Base-by-base conservation (phyloP, 2,329 filamentous ascomycete genomes). In the Sporothrix phasma region DNA sequence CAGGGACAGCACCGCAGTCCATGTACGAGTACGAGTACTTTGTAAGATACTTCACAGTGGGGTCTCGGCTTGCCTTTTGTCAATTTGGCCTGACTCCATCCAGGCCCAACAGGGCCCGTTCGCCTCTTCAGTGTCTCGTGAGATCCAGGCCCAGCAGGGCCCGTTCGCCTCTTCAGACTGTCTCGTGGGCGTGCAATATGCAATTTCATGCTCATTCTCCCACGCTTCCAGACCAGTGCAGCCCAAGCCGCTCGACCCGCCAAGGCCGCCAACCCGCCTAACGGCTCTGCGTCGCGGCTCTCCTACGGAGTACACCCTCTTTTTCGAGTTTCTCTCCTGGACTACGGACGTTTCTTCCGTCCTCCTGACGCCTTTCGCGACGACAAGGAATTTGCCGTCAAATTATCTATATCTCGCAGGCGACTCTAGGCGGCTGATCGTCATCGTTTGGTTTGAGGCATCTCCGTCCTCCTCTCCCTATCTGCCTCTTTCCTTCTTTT, bases 311-410 rank as follows among this genome's bases (percentile, higher is more conserved):
- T n/a, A n/a, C 41, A 24, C 24, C 26, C 34, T 29, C n/a, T 46
- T 17, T 29, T 41, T 37, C 26, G 41, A 17, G 17, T n/a, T 37
- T 34, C 26, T 47, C 7, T 54, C 13, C 47, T 24, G n/a, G 31
- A 19, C 41, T 10, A 15, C 26, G 37, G 34, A 15, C 26, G 37
- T 39, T 46, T 22, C 46, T 13, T 11, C 13, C 22, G n/a, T 29
- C 29, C 34, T 37, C 10, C 41, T 43, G 39, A 41, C 39, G 39
- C 39, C 39, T 15, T 5, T 15, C 13, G n/a, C 41, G 59, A 61
- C 60, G 47, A 54, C 46, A 45, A 45, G 34, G 47, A 62, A 62
- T 62, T 62, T 31, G 56, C 60, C 60, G 34, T 62, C 34, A 31
- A 62, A 54, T 62, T 45, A 43, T 51, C 54, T 53, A 49, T 51